phyloP scores from a whole-genome alignment of 129 eudicot species.

The Pseudognaphalium luteoalbum region DNA sequence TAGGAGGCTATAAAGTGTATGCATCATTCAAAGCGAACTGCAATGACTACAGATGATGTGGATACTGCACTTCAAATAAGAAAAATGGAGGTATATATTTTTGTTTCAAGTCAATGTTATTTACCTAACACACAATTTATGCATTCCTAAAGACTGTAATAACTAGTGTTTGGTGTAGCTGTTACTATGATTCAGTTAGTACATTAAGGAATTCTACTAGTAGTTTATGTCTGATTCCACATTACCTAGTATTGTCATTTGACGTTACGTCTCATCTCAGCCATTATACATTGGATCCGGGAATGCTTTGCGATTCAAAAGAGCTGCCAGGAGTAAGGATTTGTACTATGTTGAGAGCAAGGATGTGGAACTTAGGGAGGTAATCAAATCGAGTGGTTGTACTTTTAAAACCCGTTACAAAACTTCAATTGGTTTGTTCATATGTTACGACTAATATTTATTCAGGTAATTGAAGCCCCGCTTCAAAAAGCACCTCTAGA shows the following conservation, averaged over 20 bases:
- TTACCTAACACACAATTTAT: background rate
- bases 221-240: background rate
- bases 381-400: slow-evolving; percentile 27
- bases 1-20: slow-evolving; percentile 96
- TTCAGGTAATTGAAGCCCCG: slow-evolving; percentile 87
- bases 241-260: background rate
- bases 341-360: slow-evolving; percentile 78
- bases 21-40: slow-evolving; percentile 87
- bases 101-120: background rate
- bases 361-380: slow-evolving; percentile 86
- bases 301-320: slow-evolving; percentile 70
- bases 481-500: slow-evolving; percentile 80
- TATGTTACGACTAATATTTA: background rate
- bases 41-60: slow-evolving; percentile 71
- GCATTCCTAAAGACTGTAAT: too few relatives aligned
- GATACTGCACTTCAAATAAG: slow-evolving; percentile 76
- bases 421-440: background rate
- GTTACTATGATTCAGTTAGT: background rate
- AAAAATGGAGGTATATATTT: slow-evolving; percentile 62
- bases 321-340: slow-evolving; percentile 79
- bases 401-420: background rate
- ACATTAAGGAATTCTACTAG: background rate
- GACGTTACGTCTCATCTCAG: slow-evolving; percentile 34
- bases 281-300: slow-evolving; percentile 87
- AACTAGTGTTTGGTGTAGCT: background rate